These are phyloP conservation scores for Saccharomycopsis microspora DNA, from an alignment of 805 yeast species.

Conservation along the genomic window DNA sequence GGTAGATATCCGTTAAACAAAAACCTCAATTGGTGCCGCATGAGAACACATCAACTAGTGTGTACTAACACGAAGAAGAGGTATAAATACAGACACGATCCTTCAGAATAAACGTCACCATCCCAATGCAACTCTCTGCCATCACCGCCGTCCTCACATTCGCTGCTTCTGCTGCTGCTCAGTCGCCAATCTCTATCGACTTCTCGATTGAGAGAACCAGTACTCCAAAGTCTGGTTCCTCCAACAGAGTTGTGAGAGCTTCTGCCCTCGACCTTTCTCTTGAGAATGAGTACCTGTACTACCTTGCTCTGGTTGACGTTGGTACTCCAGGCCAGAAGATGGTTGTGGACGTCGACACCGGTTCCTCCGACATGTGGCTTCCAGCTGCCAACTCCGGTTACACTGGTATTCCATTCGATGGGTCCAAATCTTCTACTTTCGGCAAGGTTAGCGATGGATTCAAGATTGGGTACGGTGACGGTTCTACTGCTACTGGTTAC, in stretches of 20 bases:
- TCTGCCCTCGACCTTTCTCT: slow-evolving; percentile 20
- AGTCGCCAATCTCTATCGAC: too few relatives aligned
- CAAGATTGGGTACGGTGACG: slow-evolving; percentile 36
- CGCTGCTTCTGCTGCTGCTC: too few relatives aligned
- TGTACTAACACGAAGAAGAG: too few relatives aligned
- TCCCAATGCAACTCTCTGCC: too few relatives aligned
- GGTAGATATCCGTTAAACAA: too few relatives aligned
- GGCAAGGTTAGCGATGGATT: slow-evolving; percentile 24
- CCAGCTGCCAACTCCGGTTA: slow-evolving; percentile 20
- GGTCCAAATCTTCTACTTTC: slow-evolving; percentile 25
- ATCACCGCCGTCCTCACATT: too few relatives aligned
- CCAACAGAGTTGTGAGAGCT: not conserved
- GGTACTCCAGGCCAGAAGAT: slow-evolving; percentile 35
- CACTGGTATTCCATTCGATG: slow-evolving; percentile 26
- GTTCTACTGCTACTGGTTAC: slow-evolving; percentile 36
- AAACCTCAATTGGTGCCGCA: too few relatives aligned
- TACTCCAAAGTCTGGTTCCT: too few relatives aligned
- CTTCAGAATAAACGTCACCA: too few relatives aligned
- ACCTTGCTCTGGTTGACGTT: slow-evolving; percentile 30
- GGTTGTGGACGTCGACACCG: slow-evolving; percentile 35
- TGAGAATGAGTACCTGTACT: slow-evolving; percentile 31
- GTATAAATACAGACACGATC: too few relatives aligned
- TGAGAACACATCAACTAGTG: too few relatives aligned
- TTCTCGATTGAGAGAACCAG: too few relatives aligned
- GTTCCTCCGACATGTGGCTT: slow-evolving; percentile 40